Evolutionary conservation across 2,329 filamentous ascomycete genomes (phyloP).

Genomic region (Paracorniculantispora psalliotae): DNA sequence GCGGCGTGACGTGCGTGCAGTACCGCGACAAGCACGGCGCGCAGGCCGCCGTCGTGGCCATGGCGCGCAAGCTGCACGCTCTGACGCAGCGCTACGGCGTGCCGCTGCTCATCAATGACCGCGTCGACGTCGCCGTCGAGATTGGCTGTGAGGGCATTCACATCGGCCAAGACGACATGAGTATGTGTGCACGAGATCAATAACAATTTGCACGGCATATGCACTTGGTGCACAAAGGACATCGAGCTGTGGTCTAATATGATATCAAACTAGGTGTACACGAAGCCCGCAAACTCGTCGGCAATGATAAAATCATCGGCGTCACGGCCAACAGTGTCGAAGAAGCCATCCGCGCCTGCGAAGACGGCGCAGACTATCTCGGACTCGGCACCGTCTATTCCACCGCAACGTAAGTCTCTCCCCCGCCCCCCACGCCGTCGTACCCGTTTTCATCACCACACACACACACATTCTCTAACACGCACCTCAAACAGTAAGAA

Average conservation of each 20-base stretch:
- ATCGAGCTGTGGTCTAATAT: no score
- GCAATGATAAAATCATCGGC: conserved; percentile 75
- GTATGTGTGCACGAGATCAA: no score
- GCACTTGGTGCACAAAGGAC: background rate
- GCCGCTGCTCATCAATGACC: conserved; percentile 88
- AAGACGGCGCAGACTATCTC: conserved; percentile 80
- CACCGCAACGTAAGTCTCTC: conserved; percentile 61
- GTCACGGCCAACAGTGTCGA: conserved; percentile 73
- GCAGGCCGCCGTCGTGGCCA: conserved; percentile 65
- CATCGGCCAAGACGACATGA: conserved; percentile 90
- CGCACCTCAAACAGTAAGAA: no score
- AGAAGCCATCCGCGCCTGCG: conserved; percentile 68
- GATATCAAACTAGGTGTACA: conserved; percentile 19
- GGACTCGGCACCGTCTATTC: conserved; percentile 88
- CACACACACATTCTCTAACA: no score
- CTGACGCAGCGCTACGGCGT: conserved; percentile 64
- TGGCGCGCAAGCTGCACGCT: conserved; percentile 64
- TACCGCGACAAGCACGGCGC: conserved; percentile 84
- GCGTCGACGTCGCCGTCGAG: conserved; percentile 81
- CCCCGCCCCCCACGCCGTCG: background rate
- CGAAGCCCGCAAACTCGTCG: conserved; percentile 67
- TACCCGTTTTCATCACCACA: no score
- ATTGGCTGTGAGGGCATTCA: conserved; percentile 89
- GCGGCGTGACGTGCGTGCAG: conserved; percentile 82
- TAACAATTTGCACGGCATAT: no score